Evolutionary conservation across 257 asterid species (phyloP).

Genomic region (Forsythia viridissima): DNA sequence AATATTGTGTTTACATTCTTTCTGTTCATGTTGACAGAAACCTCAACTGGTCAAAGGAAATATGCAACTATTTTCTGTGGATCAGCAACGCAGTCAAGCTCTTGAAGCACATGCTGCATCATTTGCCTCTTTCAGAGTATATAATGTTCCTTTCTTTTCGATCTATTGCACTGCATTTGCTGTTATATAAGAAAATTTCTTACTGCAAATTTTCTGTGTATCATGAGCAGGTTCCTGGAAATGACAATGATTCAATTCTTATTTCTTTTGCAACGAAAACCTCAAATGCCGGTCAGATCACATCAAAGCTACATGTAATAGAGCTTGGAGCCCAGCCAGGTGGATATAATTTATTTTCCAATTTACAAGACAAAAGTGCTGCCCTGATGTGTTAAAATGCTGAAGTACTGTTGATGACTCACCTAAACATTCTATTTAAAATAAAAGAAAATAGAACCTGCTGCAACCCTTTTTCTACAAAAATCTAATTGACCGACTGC

Average conservation of each 20-base stretch:
- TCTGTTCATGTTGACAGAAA: constrained; percentile 45
- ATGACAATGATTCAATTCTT: constrained; percentile 89
- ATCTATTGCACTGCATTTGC: constrained; percentile 7
- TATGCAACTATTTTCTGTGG: constrained; percentile 94
- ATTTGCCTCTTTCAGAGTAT: constrained; percentile 83
- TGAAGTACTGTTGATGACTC: no score
- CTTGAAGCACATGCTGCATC: constrained; percentile 99
- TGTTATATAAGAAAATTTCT: constrained; percentile 22
- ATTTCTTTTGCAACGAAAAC: constrained; percentile 87
- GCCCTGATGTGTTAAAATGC: no score
- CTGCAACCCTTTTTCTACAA: no score
- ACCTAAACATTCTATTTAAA: no score
- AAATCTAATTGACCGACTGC: no score
- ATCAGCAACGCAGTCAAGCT: constrained; percentile 97
- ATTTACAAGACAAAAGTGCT: no score
- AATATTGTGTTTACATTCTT: constrained; percentile 23
- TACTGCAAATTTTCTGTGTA: constrained; percentile 15
- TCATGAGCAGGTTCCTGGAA: constrained; percentile 71
- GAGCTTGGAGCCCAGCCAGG: constrained; percentile 99
- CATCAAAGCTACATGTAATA: constrained; percentile 88
- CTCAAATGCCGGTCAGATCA: constrained; percentile 79
- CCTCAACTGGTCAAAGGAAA: constrained; percentile 96
- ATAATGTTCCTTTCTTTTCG: constrained; percentile 14
- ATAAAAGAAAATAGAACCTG: no score
- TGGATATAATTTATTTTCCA: constrained; percentile 16